Evolutionary conservation across 371 early-diverging fungal genomes (phyloP).

Genomic region (Mucor irregularis): DNA sequence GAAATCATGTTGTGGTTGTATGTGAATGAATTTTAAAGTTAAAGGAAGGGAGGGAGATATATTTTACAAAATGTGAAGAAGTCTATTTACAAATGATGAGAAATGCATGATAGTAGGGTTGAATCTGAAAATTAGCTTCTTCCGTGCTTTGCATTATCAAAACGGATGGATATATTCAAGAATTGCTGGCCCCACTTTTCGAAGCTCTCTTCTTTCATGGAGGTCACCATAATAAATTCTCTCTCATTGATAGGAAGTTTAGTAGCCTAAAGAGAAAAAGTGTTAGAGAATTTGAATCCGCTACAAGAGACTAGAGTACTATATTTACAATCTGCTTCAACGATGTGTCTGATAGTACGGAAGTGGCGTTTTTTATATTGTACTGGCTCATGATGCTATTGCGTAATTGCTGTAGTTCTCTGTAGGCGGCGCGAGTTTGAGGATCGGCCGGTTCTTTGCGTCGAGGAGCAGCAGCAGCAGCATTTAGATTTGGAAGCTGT

Average conservation of each 20-base stretch:
- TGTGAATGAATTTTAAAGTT: too few relatives aligned
- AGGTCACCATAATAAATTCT: slow-evolving; percentile 13
- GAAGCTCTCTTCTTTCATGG: slow-evolving; percentile 17
- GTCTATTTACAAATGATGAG: too few relatives aligned
- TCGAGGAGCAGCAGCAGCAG: not conserved
- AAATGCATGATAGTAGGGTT: too few relatives aligned
- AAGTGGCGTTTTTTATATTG: not conserved
- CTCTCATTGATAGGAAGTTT: slow-evolving; percentile 14
- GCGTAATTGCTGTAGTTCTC: not conserved
- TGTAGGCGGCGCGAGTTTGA: not conserved
- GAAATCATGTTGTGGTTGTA: too few relatives aligned
- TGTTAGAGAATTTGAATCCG: not conserved
- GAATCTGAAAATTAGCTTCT: too few relatives aligned
- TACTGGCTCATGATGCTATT: too few relatives aligned
- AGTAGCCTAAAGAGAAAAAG: slow-evolving; percentile 10
- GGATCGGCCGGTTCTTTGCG: not conserved
- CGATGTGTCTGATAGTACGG: slow-evolving; percentile 6
- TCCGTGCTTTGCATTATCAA: not conserved
- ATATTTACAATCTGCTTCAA: slow-evolving; percentile 22
- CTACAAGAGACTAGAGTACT: not conserved
- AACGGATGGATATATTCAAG: slow-evolving; percentile 1
- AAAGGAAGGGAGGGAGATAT: too few relatives aligned
- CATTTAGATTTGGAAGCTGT: too few relatives aligned
- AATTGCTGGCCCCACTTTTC: slow-evolving; percentile 14
- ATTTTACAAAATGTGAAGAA: too few relatives aligned